Evolutionary conservation across 345 rosid genomes (phyloP).

Genomic region (Erodium maritimum): DNA sequence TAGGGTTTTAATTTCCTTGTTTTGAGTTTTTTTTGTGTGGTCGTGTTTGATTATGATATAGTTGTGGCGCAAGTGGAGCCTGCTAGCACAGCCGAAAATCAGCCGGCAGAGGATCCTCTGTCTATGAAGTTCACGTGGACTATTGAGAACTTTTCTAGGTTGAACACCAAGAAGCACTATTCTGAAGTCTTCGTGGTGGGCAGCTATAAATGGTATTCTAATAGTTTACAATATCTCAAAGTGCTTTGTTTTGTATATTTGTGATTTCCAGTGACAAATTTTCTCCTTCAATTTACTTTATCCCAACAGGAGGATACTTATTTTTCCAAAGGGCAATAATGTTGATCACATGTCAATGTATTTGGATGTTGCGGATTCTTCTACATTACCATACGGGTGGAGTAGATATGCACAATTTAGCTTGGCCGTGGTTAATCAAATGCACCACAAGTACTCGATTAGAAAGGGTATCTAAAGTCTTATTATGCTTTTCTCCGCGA

Average conservation of each 20-base stretch:
- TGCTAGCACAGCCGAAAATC: conserved; percentile 51
- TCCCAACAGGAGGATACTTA: conserved; percentile 61
- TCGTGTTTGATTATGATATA: neutral
- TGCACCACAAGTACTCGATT: conserved; percentile 44
- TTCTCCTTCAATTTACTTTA: conserved; percentile 9
- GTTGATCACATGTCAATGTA: conserved; percentile 95
- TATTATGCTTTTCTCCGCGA: neutral
- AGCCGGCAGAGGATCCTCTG: conserved; percentile 71
- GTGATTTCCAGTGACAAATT: conserved; percentile 2
- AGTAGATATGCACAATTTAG: conserved; percentile 88
- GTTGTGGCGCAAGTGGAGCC: conserved; percentile 54
- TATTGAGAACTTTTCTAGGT: conserved; percentile 53
- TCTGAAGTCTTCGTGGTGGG: conserved; percentile 70
- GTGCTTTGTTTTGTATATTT: neutral
- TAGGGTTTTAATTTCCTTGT: conserved; percentile 18
- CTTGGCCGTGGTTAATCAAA: conserved; percentile 74
- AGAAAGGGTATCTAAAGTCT: conserved; percentile 52
- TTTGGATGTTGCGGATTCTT: conserved; percentile 83
- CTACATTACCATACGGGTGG: conserved; percentile 77
- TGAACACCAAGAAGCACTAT: conserved; percentile 72
- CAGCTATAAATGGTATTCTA: conserved; percentile 65
- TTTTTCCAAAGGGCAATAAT: conserved; percentile 92
- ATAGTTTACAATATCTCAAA: neutral
- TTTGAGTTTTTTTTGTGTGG: conserved; percentile 8
- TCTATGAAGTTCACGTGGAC: conserved; percentile 71